A percentile compares a stretch with the other conserved stretches of the same genome.
Conservation (phyloP, 768 basidiomycete genomes). For the Suillus subaureus region DNA sequence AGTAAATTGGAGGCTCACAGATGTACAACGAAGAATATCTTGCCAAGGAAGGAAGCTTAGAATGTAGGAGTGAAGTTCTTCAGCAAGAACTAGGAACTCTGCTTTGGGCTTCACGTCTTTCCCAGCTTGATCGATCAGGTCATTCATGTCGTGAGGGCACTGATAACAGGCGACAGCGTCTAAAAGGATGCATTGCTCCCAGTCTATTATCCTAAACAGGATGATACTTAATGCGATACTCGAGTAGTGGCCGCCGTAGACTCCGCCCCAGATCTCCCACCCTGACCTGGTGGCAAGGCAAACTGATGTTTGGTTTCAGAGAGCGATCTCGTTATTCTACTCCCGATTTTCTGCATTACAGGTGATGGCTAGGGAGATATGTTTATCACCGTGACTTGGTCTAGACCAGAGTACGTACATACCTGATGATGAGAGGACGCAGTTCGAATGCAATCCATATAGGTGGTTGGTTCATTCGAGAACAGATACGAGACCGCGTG, state of each 20-base stretch:
- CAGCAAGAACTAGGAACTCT: constrained; percentile 1
- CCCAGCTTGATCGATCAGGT: not conserved
- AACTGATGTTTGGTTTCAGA: not conserved
- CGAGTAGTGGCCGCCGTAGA: not conserved
- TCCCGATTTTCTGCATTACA: not conserved
- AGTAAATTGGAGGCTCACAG: not conserved
- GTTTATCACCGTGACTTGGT: not conserved
- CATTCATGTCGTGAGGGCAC: not conserved
- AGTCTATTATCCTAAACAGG: not conserved
- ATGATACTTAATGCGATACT: not conserved
- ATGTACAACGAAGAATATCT: not conserved
- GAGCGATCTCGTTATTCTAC: not conserved
- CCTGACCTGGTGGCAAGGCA: not conserved
- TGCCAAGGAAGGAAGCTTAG: not conserved
- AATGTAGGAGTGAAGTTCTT: constrained; percentile 1
- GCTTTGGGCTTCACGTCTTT: not conserved
- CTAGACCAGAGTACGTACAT: not conserved
- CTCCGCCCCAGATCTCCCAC: not conserved
- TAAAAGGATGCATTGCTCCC: not conserved
- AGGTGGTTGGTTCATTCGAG: not conserved
- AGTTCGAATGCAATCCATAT: not conserved
- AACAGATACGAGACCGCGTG: not conserved
- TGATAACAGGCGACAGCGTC: not conserved
- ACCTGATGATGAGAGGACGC: not conserved
- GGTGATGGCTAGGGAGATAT: not conserved